Evolutionary conservation across 768 basidiomycete genomes (phyloP).

Genomic region (Russula foetens): DNA sequence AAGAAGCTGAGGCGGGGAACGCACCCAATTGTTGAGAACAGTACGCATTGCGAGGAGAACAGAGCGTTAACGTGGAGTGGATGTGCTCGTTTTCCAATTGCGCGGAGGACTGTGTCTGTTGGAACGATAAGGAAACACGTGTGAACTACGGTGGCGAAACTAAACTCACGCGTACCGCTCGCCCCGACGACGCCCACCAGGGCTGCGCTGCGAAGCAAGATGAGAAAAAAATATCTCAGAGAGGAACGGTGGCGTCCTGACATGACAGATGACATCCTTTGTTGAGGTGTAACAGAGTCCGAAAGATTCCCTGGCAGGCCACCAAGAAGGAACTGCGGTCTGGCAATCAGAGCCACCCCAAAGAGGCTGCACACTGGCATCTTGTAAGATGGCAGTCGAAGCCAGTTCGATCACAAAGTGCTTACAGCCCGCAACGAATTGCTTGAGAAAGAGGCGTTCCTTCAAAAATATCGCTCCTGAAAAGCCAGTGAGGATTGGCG

Average conservation of each 20-base stretch:
- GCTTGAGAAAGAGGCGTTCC: conserved; percentile 47
- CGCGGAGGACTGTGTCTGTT: conserved; percentile 45
- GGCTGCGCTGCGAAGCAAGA: no score
- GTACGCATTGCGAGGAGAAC: conserved; percentile 51
- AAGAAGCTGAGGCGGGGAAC: neutral
- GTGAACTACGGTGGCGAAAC: neutral
- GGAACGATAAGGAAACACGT: neutral
- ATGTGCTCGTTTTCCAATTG: conserved; percentile 69
- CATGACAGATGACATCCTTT: conserved; percentile 54
- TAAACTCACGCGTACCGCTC: conserved; percentile 61
- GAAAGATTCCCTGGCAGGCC: neutral
- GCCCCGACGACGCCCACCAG: conserved; percentile 56
- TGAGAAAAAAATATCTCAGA: no score
- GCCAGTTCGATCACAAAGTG: neutral
- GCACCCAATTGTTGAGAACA: conserved; percentile 30
- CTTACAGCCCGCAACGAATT: conserved; percentile 49
- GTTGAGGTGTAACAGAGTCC: conserved; percentile 22
- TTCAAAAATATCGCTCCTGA: conserved; percentile 53
- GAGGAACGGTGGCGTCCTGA: no score
- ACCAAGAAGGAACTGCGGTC: conserved; percentile 70
- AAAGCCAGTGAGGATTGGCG: conserved; percentile 57
- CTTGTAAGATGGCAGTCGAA: neutral
- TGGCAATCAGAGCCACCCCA: conserved; percentile 76
- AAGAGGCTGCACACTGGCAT: conserved; percentile 50
- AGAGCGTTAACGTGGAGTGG: conserved; percentile 57